Evolutionary conservation across 2,329 filamentous ascomycete genomes (phyloP).

Genomic region (Aspergillus sp.): DNA sequence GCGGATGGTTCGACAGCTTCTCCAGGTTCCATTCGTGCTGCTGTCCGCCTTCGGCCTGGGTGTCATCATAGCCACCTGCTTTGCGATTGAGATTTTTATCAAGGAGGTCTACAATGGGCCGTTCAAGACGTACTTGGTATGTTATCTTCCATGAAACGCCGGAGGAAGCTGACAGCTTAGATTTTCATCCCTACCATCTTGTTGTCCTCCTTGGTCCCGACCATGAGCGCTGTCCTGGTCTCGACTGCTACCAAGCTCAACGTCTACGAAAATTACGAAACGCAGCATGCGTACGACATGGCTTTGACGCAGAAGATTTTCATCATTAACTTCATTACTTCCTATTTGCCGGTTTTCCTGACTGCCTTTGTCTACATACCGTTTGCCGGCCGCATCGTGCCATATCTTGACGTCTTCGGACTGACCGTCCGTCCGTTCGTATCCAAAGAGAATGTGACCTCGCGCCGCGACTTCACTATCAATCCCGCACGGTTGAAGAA

Average conservation of each 20-base stretch:
- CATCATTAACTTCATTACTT: slow-evolving; percentile 96
- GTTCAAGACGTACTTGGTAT: slow-evolving; percentile 72
- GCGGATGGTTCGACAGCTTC: slow-evolving; percentile 67
- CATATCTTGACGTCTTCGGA: slow-evolving; percentile 80
- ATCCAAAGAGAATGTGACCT: slow-evolving; percentile 62
- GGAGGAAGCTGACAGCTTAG: slow-evolving; percentile 34
- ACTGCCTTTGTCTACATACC: slow-evolving; percentile 94
- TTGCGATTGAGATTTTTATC: slow-evolving; percentile 94
- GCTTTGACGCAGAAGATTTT: slow-evolving; percentile 90
- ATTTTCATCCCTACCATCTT: slow-evolving; percentile 83
- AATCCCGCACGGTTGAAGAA: slow-evolving; percentile 75
- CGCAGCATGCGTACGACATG: slow-evolving; percentile 68
- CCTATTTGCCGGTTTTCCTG: slow-evolving; percentile 79
- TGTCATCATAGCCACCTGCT: slow-evolving; percentile 78
- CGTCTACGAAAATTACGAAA: slow-evolving; percentile 86
- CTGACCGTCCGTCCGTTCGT: slow-evolving; percentile 67
- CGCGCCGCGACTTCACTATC: slow-evolving; percentile 60
- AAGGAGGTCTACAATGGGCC: slow-evolving; percentile 89
- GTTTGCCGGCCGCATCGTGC: slow-evolving; percentile 76
- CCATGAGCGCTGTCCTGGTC: slow-evolving; percentile 72
- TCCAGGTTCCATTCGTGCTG: slow-evolving; percentile 83
- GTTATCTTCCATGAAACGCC: slow-evolving; percentile 17
- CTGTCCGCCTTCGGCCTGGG: slow-evolving; percentile 66
- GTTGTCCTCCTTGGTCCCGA: slow-evolving; percentile 69
- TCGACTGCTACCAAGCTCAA: slow-evolving; percentile 69